These are phyloP conservation scores for Colletotrichum sp. DNA, from an alignment of 2,329 filamentous ascomycete species.

Conservation along the genomic window DNA sequence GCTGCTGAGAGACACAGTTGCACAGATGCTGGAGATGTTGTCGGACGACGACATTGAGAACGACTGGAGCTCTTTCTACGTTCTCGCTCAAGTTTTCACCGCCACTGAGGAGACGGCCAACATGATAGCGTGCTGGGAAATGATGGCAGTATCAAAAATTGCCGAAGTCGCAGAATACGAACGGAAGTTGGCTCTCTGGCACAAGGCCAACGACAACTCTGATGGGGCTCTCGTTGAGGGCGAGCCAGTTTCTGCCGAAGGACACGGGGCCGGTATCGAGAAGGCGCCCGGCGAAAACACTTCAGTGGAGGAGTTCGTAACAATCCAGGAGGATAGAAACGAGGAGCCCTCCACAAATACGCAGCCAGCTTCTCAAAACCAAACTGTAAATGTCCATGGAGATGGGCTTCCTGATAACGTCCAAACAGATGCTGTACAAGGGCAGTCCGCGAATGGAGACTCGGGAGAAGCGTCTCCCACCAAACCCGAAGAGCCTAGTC, in stretches of 20 bases:
- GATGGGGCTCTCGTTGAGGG: not conserved
- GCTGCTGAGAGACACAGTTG: too few species aligned
- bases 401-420: too few species aligned
- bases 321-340: too few species aligned
- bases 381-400: too few species aligned
- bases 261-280: too few species aligned
- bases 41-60: not conserved
- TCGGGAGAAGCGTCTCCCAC: rapidly evolving
- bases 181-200: not conserved
- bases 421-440: too few species aligned
- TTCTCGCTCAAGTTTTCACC: not conserved
- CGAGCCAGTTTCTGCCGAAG: too few species aligned
- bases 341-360: too few species aligned
- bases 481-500: not conserved
- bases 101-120: not conserved
- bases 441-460: not conserved
- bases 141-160: not conserved
- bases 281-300: too few species aligned
- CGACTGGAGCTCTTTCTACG: not conserved
- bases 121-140: not conserved
- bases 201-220: not conserved
- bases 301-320: too few species aligned
- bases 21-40: not conserved
- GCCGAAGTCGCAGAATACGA: not conserved
- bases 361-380: too few species aligned